These are phyloP conservation scores for Mollisiaceae sp. DNA, from an alignment of 2,329 filamentous ascomycete species.

Conservation along the genomic window DNA sequence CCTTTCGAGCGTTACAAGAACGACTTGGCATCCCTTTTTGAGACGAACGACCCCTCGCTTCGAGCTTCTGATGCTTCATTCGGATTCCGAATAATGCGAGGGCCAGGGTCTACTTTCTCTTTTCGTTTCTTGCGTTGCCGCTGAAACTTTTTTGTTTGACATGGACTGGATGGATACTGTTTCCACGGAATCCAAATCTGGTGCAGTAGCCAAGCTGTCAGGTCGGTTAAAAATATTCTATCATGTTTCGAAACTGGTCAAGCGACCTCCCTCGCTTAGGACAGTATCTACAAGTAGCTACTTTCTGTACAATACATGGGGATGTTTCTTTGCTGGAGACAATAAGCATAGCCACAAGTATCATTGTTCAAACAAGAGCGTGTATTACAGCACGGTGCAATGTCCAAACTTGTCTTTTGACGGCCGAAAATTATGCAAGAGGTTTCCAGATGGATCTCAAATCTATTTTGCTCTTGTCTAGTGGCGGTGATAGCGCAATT, in stretches of 20 bases:
- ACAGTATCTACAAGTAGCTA: not conserved
- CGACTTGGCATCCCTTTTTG: conserved; percentile 13
- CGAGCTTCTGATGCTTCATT: conserved; percentile 17
- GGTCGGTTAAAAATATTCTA: not conserved
- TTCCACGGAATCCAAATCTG: not conserved
- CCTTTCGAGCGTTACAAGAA: conserved; percentile 14
- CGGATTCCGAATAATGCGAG: not conserved
- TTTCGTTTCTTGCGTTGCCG: not conserved
- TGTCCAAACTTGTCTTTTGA: not conserved
- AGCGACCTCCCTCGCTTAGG: not conserved
- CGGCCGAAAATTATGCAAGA: conserved; percentile 10
- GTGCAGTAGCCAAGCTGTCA: not conserved
- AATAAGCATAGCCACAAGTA: conserved; percentile 6
- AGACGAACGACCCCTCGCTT: conserved; percentile 14
- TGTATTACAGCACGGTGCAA: not conserved
- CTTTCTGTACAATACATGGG: not conserved
- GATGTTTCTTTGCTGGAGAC: conserved; percentile 1
- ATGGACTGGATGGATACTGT: not conserved
- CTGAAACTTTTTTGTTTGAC: conserved; percentile 1
- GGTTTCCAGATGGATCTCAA: not conserved
- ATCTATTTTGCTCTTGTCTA: conserved; percentile 10
- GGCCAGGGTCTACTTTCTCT: not conserved
- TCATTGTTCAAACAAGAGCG: not conserved
- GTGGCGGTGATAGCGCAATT: too few relatives aligned
- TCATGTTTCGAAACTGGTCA: conserved; percentile 11